Evolutionary conservation across 1,284 basidiomycete genomes (phyloP), one percentile per base, ranked within the genome.

Genomic region (Neolentinus lepideus): DNA sequence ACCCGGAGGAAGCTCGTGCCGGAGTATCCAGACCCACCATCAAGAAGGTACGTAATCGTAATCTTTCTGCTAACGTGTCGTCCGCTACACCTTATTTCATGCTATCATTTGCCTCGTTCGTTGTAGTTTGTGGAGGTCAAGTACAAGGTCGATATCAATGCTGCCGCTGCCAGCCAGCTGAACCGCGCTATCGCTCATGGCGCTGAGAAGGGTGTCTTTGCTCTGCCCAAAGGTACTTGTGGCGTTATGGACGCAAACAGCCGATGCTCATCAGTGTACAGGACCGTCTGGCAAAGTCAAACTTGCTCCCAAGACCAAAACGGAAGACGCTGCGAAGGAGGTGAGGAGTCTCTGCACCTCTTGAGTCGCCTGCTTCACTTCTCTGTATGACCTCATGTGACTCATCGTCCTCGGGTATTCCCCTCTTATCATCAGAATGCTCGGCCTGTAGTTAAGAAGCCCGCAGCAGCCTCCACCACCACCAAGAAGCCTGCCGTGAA

Each of bases 1-100:
- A 88, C 71, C 79, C 83, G 25, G 88, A 90, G 36, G 91, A 93
- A 59, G 83, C 88, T 59, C 90, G 93, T 61, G 69, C 71, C 59
- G 94, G 94, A 70, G 91, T 95, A 62, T 94, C 92, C 64, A 89
- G 94, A 56, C 90, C 88, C 58, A 85, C 88, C 67, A 92, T 97
- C 75, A 96, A 96, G 83, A 95, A 93, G 47, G 93, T 88, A 68
- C 54, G 67, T 64, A 63, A 60, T 58, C 36, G 47, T 54, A 33
- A 29, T 53, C 33, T 29, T 19, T n/a, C 53, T 43, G 46, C 35
- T 43, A 26, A 14, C 26, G 27, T 57, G 19, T 52, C 31, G 14
- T 58, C 54, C 14, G 10, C 57, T n/a, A n/a, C n/a, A n/a, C n/a
- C n/a, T n/a, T n/a, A n/a, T n/a, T n/a, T 55, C 46, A 55, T 45